phyloP scores from a whole-genome alignment of 1,284 basidiomycete genomes.

The Hypsizygus ulmarius region DNA sequence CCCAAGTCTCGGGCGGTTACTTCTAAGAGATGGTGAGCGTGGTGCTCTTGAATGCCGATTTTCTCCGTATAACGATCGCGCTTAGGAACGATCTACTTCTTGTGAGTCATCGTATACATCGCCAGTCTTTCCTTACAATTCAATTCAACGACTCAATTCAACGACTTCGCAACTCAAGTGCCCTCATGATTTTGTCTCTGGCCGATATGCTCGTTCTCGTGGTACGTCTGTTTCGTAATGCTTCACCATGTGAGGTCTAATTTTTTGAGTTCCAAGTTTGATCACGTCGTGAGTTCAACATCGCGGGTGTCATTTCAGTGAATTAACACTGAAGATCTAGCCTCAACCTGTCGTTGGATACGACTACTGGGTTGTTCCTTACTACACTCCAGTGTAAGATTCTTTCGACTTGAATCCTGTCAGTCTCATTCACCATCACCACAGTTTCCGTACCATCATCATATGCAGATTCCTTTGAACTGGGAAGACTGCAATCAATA shows the following conservation, averaged over 20 bases:
- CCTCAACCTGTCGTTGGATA: constrained; percentile 27
- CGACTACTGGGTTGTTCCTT: constrained; percentile 33
- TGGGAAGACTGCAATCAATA: constrained; percentile 25
- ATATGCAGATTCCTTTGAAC: constrained; percentile 48
- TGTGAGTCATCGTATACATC: constrained; percentile 1
- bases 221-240: constrained; percentile 16
- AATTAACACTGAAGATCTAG: constrained; percentile 9
- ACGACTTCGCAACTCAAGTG: constrained; percentile 11
- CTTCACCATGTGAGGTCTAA: background rate
- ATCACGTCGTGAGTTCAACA: constrained; percentile 6
- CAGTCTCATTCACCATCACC: background rate
- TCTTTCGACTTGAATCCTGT: background rate
- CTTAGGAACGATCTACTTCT: constrained; percentile 13
- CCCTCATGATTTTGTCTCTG: constrained; percentile 27
- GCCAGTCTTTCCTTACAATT: background rate
- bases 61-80: background rate
- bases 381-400: constrained; percentile 27
- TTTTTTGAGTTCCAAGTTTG: constrained; percentile 1
- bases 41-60: background rate
- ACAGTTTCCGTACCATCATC: constrained; percentile 29
- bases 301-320: background rate
- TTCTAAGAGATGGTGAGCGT: constrained; percentile 11
- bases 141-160: no score
- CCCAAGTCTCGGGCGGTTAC: constrained; percentile 7
- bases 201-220: constrained; percentile 30